Base-by-base conservation (phyloP, 2,329 filamentous ascomycete genomes). In the Colletotrichum filicis region DNA sequence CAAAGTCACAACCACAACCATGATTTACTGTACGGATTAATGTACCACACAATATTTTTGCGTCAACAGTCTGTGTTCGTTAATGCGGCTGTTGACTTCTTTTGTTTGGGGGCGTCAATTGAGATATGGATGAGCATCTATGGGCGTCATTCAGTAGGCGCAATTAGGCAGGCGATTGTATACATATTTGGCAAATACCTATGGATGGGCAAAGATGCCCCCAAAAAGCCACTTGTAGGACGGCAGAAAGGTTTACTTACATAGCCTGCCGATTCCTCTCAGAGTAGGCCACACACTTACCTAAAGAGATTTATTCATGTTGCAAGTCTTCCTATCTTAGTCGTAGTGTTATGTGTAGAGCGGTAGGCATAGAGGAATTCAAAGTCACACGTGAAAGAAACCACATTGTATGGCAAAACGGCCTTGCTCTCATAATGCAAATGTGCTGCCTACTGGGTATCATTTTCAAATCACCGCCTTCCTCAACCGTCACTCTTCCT, bases 131-230 rank as follows among this genome's bases (percentile, higher is more conserved):
- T 32, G 66, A 61, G 59, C 55, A 73, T 70, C 8, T 22, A 37
- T 26, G 42, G 66, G 55, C 60, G 32, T 70, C 61, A 19, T 60
- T 37, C 52, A 49, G 9, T 35, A 26, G 42, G 70, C 66, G 60
- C 66, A 73, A 24, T 55, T 2, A 32, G 70, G 30, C 49, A 46
- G 60, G 66, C 60, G 46, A 70, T 65, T 65, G 60, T 68, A 68
- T 30, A 65, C 70, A 65, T 73, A 70, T 26, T n/a, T 49, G 56
- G 46, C 32, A 60, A 60, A 65, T 61, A 57, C 22, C 28, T 70
- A 65, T 12, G 70, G 56, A 68, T 3, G 60, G 66, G 46, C 64
- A 24, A 32, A 32, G 5, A 53, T 9, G 16, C n/a, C 14, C 42
- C 35, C 8, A 12, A 69, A 55, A 19, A 24, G 37, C 8, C 35